Conservation (phyloP, 495 filamentous ascomycete species). For the Penicillium daleae region DNA sequence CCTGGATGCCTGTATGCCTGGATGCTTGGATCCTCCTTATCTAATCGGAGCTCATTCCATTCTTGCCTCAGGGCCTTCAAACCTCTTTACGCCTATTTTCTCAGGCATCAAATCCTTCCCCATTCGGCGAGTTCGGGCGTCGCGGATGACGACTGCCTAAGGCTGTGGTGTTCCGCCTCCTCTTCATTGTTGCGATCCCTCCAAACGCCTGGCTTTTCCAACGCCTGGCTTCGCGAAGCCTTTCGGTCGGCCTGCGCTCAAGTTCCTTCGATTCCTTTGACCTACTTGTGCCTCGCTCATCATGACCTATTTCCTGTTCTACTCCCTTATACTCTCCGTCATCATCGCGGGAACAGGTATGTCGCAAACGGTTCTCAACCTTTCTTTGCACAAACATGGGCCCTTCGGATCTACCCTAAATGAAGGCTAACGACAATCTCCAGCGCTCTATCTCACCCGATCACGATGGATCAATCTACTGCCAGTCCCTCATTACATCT, state of each 20-base stretch:
- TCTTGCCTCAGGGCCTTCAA: slow-evolving; percentile 4
- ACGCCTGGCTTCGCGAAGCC: slow-evolving; percentile 1
- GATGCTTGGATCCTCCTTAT: not conserved
- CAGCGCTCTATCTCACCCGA: slow-evolving; percentile 79
- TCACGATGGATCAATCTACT: slow-evolving; percentile 70
- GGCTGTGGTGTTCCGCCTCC: not conserved
- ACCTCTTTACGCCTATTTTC: not conserved
- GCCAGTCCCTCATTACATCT: slow-evolving; percentile 64
- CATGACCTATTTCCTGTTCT: slow-evolving; percentile 78
- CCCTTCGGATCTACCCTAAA: not conserved
- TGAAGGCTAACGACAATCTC: not conserved
- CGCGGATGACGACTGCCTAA: slow-evolving; percentile 9
- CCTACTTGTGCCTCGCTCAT: slow-evolving; percentile 13
- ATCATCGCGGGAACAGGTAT: slow-evolving; percentile 65
- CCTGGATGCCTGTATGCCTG: slow-evolving; percentile 7
- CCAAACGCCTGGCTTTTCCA: not conserved
- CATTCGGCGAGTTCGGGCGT: slow-evolving; percentile 8
- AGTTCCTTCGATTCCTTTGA: not conserved
- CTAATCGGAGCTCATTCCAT: not conserved
- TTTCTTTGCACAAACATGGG: not conserved
- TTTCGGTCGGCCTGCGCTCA: not conserved
- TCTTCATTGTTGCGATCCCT: not conserved
- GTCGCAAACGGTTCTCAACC: slow-evolving; percentile 15
- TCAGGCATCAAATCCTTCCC: slow-evolving; percentile 8
- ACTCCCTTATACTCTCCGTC: slow-evolving; percentile 66